Evolutionary conservation across 1,284 basidiomycete species (phyloP), one percentile per base, ranked within the genome.

Genomic region (Cerrena zonata): DNA sequence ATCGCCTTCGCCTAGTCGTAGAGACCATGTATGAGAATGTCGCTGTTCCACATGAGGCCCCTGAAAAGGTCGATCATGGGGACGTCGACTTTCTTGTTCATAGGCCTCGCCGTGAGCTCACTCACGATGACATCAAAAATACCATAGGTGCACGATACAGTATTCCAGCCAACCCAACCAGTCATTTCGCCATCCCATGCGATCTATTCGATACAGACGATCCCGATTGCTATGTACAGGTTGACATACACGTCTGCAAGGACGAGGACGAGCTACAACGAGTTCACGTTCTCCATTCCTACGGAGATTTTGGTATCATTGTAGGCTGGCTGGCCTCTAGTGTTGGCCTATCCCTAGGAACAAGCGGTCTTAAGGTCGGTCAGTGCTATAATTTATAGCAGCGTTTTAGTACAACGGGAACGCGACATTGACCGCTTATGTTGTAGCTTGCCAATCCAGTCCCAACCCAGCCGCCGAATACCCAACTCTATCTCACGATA

Each of bases 231-330:
- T 45, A 45, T 27, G 21, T 38, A 5, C 72, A 87, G 69, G 76
- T 86, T 13, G 85, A 87, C 57, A 71, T 87, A 22, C 73, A 78
- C 54, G 75, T 83, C 2, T 84, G 81, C 56, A 61, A 57, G 2
- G 72, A 78, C 61, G 63, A 68, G 55, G 69, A 65, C 19, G 77
- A 78, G 57, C 77, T 67, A 61, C 69, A 79, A 25, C 68, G 78
- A 18, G 62, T 77, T 18, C 57, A 72, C 10, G 76, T 84, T 62
- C 77, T 78, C 59, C 73, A 80, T 52, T 75, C 76, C 2, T 86
- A 84, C 56, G 85, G 85, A 2, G 85, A 86, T 57, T 66, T 86
- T 4, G 79, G 80, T 0, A 83, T 86, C 77, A 82, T 87, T 19
- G 62, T 87, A 44, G 76, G 77, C 12, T 58, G 80, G 4, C 62